Percentiles rank a stretch among this genome's conserved stretches.
Conservation (phyloP, 257 asterid species). For the Oldenlandia corymbosa region DNA sequence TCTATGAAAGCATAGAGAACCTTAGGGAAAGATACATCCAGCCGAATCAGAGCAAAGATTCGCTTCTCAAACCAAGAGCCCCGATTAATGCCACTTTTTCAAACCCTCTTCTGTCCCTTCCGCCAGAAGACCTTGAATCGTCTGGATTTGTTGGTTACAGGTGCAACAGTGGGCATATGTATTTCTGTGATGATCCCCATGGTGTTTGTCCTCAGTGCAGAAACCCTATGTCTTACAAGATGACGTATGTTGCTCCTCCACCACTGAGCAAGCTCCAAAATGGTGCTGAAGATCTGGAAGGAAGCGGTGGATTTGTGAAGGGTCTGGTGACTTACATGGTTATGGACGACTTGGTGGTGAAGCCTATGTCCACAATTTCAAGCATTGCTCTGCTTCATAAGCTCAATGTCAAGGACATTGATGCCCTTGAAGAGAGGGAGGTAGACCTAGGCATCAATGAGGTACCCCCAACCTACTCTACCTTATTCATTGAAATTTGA, state of each 20-base stretch:
- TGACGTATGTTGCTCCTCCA: conserved; percentile 13
- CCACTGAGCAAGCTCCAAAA: background rate
- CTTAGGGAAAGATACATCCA: conserved; percentile 23
- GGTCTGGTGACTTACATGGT: conserved; percentile 14
- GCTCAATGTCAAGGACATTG: background rate
- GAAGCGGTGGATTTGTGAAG: conserved; percentile 41
- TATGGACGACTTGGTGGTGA: background rate
- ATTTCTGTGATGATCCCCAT: background rate
- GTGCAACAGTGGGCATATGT: background rate
- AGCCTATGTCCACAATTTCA: conserved; percentile 1
- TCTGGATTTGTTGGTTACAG: background rate
- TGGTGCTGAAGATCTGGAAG: background rate
- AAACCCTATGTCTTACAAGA: fast-evolving
- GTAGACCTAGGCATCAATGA: background rate
- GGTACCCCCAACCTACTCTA: too few relatives aligned
- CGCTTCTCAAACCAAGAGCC: conserved; percentile 20
- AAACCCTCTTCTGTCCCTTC: conserved; percentile 15
- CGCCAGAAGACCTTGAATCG: background rate
- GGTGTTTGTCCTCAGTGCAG: background rate
- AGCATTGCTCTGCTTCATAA: background rate
- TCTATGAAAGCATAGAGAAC: conserved; percentile 24
- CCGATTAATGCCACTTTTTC: background rate
- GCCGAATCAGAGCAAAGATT: conserved; percentile 15
- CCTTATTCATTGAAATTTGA: too few relatives aligned
- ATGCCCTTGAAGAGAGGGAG: too few relatives aligned